Conservation (phyloP, 2,329 filamentous ascomycete genomes). For the Hymenoscyphus infarciens region DNA sequence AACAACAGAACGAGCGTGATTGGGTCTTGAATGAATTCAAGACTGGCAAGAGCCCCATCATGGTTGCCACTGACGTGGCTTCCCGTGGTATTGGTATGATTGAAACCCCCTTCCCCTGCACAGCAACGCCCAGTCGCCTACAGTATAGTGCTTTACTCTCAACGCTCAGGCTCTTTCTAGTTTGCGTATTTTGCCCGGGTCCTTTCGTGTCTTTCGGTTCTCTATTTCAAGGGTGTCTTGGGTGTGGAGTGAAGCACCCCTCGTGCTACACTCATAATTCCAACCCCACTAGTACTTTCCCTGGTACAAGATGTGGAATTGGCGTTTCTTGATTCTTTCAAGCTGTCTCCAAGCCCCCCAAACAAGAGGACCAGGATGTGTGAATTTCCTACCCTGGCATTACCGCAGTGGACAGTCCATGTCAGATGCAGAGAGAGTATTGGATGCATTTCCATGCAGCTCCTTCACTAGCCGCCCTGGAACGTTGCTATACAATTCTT, state of each 20-base stretch:
- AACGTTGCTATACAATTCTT: conserved; percentile 56
- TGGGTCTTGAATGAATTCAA: conserved; percentile 99
- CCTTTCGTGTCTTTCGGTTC: conserved; percentile 80
- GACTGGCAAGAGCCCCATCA: conserved; percentile 98
- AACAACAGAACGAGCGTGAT: conserved; percentile 98
- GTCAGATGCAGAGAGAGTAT: conserved; percentile 40
- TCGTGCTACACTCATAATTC: conserved; percentile 70
- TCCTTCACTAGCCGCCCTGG: conserved; percentile 46
- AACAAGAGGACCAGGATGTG: conserved; percentile 56
- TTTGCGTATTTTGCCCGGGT: conserved; percentile 90
- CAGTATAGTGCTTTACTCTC: conserved; percentile 81
- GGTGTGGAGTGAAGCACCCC: conserved; percentile 68
- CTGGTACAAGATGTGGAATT: conserved; percentile 73
- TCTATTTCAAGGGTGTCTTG: conserved; percentile 79
- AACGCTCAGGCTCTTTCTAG: conserved; percentile 81
- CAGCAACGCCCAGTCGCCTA: conserved; percentile 56
- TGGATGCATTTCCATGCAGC: conserved; percentile 35
- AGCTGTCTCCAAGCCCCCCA: conserved; percentile 70
- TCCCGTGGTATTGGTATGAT: conserved; percentile 99
- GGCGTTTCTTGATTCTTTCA: conserved; percentile 76
- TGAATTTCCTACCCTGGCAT: conserved; percentile 51
- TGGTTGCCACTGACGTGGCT: conserved; percentile 99
- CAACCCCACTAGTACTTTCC: conserved; percentile 62
- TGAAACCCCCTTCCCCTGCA: conserved; percentile 51
- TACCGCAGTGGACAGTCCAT: conserved; percentile 39